Percentiles rank a stretch among this genome's conserved stretches.
These are phyloP conservation scores for Zanthoxylum bungeanum DNA, from an alignment of 345 rosid genomes.

Conservation along the genomic window DNA sequence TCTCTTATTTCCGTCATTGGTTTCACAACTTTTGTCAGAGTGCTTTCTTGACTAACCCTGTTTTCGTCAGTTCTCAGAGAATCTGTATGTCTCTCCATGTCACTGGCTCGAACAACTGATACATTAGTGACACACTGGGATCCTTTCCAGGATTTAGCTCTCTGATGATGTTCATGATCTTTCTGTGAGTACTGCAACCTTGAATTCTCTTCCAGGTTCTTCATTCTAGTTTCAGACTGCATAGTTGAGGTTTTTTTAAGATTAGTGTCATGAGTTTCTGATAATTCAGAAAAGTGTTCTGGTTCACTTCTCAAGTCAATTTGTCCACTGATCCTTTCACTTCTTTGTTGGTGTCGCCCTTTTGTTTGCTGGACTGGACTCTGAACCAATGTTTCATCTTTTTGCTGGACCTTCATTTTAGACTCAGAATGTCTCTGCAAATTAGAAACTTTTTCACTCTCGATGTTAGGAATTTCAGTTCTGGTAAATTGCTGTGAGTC, in stretches of 20 bases:
- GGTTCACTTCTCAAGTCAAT: constrained; percentile 33
- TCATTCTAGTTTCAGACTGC: constrained; percentile 38
- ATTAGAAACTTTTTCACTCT: constrained; percentile 36
- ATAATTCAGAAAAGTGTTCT: constrained; percentile 29
- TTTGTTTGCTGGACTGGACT: constrained; percentile 26
- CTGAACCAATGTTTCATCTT: constrained; percentile 29
- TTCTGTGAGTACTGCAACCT: constrained; percentile 27
- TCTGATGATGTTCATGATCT: constrained; percentile 33
- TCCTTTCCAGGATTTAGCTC: constrained; percentile 38
- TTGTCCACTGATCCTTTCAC: constrained; percentile 32
- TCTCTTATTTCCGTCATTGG: constrained; percentile 28
- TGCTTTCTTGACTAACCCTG: constrained; percentile 40
- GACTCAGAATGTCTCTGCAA: constrained; percentile 42
- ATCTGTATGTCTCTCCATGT: constrained; percentile 28
- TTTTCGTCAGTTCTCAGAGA: constrained; percentile 41
- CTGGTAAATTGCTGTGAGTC: constrained; percentile 28
- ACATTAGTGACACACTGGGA: constrained; percentile 31
- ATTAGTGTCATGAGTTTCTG: constrained; percentile 28
- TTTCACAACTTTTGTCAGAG: constrained; percentile 28
- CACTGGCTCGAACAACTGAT: constrained; percentile 33
- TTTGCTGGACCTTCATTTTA: constrained; percentile 38
- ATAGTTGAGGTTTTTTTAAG: constrained; percentile 28
- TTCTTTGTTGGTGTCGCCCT: constrained; percentile 30
- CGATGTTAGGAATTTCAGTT: constrained; percentile 30
- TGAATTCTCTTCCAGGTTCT: constrained; percentile 34